phyloP scores from a whole-genome alignment of 306 rosid genomes.

The Vicia faba region DNA sequence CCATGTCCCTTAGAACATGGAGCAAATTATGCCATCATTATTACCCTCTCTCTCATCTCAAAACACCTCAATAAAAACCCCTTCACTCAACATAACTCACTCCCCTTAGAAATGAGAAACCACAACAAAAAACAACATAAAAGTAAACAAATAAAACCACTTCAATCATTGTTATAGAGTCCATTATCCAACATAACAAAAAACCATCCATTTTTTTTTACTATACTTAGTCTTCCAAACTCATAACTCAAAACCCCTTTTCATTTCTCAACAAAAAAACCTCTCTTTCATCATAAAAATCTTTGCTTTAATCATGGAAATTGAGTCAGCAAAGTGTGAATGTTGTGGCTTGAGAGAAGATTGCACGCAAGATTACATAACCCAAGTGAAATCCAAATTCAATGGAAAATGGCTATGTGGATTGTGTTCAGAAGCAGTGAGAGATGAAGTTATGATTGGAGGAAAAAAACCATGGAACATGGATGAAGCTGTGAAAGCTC shows the following conservation, averaged over 20 bases:
- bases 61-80: conserved; percentile 40
- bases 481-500: conserved; percentile 95
- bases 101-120: conserved; percentile 45
- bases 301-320: conserved; percentile 53
- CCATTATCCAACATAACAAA: conserved; percentile 43
- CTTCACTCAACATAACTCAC: conserved; percentile 38
- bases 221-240: neutral
- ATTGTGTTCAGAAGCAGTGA: conserved; percentile 95
- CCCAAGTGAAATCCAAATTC: conserved; percentile 69
- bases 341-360: conserved; percentile 97
- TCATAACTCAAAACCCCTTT: conserved; percentile 26
- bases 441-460: conserved; percentile 73
- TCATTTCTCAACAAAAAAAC: conserved; percentile 33
- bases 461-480: conserved; percentile 59
- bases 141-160: conserved; percentile 43
- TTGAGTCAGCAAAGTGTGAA: conserved; percentile 87
- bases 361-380: conserved; percentile 84
- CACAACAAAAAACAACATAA: conserved; percentile 18
- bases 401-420: conserved; percentile 98
- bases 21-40: conserved; percentile 83
- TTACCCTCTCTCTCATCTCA: conserved; percentile 41
- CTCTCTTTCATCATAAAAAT: conserved; percentile 10
- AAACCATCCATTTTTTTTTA: conserved; percentile 25
- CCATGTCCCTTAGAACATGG: conserved; percentile 88
- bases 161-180: conserved; percentile 49